A percentile compares a stretch with the other conserved stretches of the same genome.
Evolutionary conservation across 148 eudicot genomes (phyloP).

Genomic region (Spergularia bocconei): DNA sequence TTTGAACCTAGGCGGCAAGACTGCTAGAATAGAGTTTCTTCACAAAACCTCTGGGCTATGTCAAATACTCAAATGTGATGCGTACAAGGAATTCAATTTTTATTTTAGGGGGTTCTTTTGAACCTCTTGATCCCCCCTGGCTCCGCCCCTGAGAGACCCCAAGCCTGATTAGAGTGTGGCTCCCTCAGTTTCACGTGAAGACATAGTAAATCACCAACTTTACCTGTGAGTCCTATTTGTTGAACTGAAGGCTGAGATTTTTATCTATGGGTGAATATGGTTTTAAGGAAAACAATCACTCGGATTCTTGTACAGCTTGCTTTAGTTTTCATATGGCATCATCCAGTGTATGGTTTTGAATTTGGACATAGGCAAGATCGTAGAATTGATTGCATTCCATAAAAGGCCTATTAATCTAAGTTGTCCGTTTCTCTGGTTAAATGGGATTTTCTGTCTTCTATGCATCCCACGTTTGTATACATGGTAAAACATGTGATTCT

Average conservation of each 20-base stretch:
- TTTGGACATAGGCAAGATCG: conserved; percentile 14
- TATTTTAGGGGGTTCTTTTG: too few species aligned
- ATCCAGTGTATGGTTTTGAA: background rate
- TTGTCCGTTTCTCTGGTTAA: conserved; percentile 9
- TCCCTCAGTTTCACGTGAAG: background rate
- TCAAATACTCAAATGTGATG: too few species aligned
- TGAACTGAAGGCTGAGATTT: background rate
- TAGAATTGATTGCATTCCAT: conserved; percentile 20
- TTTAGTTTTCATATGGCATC: background rate
- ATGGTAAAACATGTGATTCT: conserved; percentile 8
- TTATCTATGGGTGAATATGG: conserved; percentile 1
- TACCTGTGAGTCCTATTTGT: background rate
- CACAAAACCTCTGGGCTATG: too few species aligned
- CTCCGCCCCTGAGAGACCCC: background rate
- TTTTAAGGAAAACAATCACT: background rate
- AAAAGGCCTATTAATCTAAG: background rate
- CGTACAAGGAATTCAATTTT: too few species aligned
- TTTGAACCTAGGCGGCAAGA: too few species aligned
- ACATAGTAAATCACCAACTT: background rate
- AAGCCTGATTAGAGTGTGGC: background rate
- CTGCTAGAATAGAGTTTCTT: too few species aligned
- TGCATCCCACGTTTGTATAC: background rate
- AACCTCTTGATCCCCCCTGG: too few species aligned
- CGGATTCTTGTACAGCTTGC: background rate
- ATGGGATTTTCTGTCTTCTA: background rate